phyloP scores from a whole-genome alignment of 208 protist species.

The Acanthamoeba rhysodes region DNA sequence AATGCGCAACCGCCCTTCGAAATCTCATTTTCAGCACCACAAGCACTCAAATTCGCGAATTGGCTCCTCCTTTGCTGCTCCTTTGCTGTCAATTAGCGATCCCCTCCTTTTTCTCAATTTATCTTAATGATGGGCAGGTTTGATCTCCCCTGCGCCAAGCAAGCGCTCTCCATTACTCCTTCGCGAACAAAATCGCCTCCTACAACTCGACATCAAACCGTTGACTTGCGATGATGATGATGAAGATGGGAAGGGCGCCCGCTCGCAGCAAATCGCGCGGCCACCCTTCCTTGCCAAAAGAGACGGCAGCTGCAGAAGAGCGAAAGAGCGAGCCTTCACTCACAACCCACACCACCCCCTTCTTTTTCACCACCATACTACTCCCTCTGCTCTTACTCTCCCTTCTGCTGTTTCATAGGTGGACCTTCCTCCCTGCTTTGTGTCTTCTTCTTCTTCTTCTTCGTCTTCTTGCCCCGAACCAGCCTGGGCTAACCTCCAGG shows the following conservation, averaged over 20 bases:
- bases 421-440: not conserved
- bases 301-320: too few species aligned
- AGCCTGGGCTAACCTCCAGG: not conserved
- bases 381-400: not conserved
- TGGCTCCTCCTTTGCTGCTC: too few species aligned
- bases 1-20: not conserved
- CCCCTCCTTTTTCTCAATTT: not conserved
- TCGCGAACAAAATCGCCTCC: too few species aligned
- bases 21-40: not conserved
- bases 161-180: too few species aligned
- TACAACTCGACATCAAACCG: too few species aligned
- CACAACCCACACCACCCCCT: not conserved
- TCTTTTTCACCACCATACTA: not conserved
- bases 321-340: not conserved
- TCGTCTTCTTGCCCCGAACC: not conserved
- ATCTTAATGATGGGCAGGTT: too few species aligned
- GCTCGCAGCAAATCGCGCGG: not conserved
- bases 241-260: not conserved
- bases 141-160: too few species aligned
- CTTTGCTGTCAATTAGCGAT: not conserved
- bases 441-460: not conserved
- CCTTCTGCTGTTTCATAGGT: not conserved
- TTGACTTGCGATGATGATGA: not conserved
- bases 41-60: too few species aligned
- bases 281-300: not conserved